Percentiles rank a stretch among this genome's conserved stretches.
Conservation (phyloP, 805 yeast species). For the Myxozyma neglecta region DNA sequence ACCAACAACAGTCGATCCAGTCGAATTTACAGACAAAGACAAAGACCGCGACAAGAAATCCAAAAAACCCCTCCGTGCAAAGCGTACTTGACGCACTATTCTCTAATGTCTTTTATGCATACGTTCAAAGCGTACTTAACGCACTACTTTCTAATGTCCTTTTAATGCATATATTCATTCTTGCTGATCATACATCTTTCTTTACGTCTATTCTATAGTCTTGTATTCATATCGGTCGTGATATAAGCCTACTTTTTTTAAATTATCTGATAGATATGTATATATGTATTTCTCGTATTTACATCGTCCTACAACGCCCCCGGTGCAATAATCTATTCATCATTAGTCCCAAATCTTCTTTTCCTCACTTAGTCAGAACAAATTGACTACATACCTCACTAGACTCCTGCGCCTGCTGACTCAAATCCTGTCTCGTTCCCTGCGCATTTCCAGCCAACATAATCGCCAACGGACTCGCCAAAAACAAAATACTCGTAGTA, state of each 20-base stretch:
- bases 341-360: not conserved
- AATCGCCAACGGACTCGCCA: conserved; percentile 93
- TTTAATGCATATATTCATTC: too few relatives aligned
- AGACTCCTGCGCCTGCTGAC: conserved; percentile 76
- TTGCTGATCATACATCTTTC: too few relatives aligned
- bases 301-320: conserved; percentile 7
- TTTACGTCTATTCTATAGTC: too few relatives aligned
- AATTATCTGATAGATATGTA: not conserved
- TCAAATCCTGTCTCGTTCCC: conserved; percentile 45
- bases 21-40: too few relatives aligned
- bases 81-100: not conserved
- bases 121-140: not conserved
- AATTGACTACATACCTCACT: conserved; percentile 34
- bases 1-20: too few relatives aligned
- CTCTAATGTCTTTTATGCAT: not conserved
- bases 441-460: conserved; percentile 40
- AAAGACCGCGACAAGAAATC: too few relatives aligned
- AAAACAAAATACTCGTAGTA: conserved; percentile 76
- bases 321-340: conserved; percentile 20
- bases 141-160: not conserved
- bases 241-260: not conserved
- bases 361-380: too few relatives aligned
- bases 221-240: too few relatives aligned
- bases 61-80: not conserved
- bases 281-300: not conserved